A percentile compares a stretch with the other conserved stretches of the same genome.
These are phyloP conservation scores for Sugiyamaella castrensis DNA, from an alignment of 1,139 yeast genomes.

Conservation along the genomic window DNA sequence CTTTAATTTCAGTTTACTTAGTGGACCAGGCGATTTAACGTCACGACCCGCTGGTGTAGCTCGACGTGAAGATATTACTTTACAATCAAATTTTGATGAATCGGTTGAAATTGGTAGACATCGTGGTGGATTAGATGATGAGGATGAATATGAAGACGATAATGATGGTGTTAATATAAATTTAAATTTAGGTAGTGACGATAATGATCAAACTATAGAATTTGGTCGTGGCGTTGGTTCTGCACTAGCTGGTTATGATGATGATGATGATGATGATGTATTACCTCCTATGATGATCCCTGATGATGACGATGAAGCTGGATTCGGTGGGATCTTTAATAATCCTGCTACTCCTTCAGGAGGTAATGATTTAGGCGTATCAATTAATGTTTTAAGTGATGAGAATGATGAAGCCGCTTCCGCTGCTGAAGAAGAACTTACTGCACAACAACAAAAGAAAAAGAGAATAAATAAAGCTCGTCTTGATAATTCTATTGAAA, in stretches of 20 bases:
- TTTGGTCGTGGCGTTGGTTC: constrained; percentile 21
- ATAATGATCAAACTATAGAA: constrained; percentile 23
- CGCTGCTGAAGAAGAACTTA: constrained; percentile 3
- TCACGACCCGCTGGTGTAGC: constrained; percentile 11
- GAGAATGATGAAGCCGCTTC: constrained; percentile 16
- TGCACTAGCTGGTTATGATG: constrained; percentile 8
- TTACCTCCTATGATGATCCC: constrained; percentile 13
- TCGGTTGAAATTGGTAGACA: constrained; percentile 54
- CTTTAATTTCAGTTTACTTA: constrained; percentile 6
- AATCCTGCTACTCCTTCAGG: constrained; percentile 13
- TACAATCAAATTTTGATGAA: constrained; percentile 24
- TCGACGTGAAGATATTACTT: constrained; percentile 18
- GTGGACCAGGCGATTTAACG: not conserved
- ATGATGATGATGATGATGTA: constrained; percentile 5
- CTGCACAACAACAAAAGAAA: constrained; percentile 9
- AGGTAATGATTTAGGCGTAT: constrained; percentile 16
- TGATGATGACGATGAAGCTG: constrained; percentile 22
- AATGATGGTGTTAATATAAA: constrained; percentile 44
- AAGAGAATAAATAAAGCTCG: constrained; percentile 3
- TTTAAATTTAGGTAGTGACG: constrained; percentile 43
- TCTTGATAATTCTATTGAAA: constrained; percentile 5
- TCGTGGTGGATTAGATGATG: constrained; percentile 21
- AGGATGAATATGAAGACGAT: constrained; percentile 22
- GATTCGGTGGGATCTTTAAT: constrained; percentile 6
- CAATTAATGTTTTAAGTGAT: constrained; percentile 15